Percentiles rank a stretch among this genome's conserved stretches.
Evolutionary conservation across 441 rosid genomes (phyloP).

Genomic region (Codiaeum variegatum): DNA sequence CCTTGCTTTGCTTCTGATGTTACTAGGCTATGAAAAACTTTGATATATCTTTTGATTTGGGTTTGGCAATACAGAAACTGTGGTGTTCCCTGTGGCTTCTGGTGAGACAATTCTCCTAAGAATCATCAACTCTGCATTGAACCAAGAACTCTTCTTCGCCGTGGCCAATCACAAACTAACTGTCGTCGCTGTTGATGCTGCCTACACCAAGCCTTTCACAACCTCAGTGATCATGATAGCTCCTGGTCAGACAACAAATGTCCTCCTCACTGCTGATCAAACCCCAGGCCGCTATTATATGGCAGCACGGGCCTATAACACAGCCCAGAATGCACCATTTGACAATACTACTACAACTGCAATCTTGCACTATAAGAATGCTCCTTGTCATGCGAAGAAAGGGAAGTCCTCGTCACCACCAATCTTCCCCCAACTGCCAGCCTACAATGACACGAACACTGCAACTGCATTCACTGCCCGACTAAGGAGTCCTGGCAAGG

Average conservation of each 20-base stretch:
- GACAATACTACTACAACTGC: constrained; percentile 89
- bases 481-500: constrained; percentile 46
- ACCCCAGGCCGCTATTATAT: constrained; percentile 66
- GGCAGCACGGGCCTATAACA: constrained; percentile 68
- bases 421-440: constrained; percentile 54
- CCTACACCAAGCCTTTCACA: constrained; percentile 67
- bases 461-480: constrained; percentile 52
- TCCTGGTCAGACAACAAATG: constrained; percentile 95
- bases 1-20: neutral
- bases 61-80: constrained; percentile 44
- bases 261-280: constrained; percentile 62
- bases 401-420: constrained; percentile 35
- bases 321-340: constrained; percentile 68
- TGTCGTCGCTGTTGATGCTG: constrained; percentile 72
- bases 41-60: neutral
- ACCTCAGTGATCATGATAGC: constrained; percentile 69
- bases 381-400: constrained; percentile 35
- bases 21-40: neutral
- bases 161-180: constrained; percentile 75
- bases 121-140: constrained; percentile 69
- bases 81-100: constrained; percentile 42
- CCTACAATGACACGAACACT: constrained; percentile 71
- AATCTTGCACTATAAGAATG: constrained; percentile 61
- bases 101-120: constrained; percentile 71
- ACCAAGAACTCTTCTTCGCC: constrained; percentile 69